These are phyloP conservation scores for Pseudogymnoascus sp. DNA, from an alignment of 2,329 filamentous ascomycete genomes.

Conservation along the genomic window DNA sequence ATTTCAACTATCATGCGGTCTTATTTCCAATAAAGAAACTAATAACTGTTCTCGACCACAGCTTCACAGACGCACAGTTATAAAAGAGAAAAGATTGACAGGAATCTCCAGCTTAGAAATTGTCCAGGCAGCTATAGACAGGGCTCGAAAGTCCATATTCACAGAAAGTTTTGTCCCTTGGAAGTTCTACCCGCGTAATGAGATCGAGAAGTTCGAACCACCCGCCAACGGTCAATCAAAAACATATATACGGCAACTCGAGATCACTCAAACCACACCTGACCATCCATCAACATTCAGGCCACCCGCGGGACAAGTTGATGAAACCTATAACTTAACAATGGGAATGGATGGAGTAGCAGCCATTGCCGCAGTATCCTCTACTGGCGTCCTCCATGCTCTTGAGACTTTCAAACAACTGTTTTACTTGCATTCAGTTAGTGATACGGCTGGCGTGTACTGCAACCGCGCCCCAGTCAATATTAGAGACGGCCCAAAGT, in stretches of 20 bases:
- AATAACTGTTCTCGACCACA: slow-evolving; percentile 21
- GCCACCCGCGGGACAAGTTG: slow-evolving; percentile 53
- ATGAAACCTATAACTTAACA: slow-evolving; percentile 67
- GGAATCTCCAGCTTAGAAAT: slow-evolving; percentile 40
- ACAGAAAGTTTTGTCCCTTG: slow-evolving; percentile 64
- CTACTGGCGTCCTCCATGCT: slow-evolving; percentile 62
- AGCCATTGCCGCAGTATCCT: slow-evolving; percentile 55
- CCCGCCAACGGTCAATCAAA: slow-evolving; percentile 32
- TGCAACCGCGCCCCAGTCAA: slow-evolving; percentile 61
- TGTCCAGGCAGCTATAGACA: slow-evolving; percentile 48
- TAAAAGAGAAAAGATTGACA: not conserved
- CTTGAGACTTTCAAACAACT: slow-evolving; percentile 72
- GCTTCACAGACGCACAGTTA: slow-evolving; percentile 13
- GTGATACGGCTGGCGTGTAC: slow-evolving; percentile 49
- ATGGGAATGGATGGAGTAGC: slow-evolving; percentile 51
- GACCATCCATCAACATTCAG: slow-evolving; percentile 50
- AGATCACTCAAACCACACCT: slow-evolving; percentile 50
- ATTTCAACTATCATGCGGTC: slow-evolving; percentile 20
- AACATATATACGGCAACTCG: slow-evolving; percentile 49
- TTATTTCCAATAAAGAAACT: slow-evolving; percentile 19
- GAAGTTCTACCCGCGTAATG: slow-evolving; percentile 61
- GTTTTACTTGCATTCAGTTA: slow-evolving; percentile 60
- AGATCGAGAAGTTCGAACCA: slow-evolving; percentile 56
- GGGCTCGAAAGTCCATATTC: slow-evolving; percentile 58
- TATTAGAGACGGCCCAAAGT: slow-evolving; percentile 67